These are phyloP conservation scores for Peribolospora baueri DNA, from an alignment of 768 basidiomycete genomes.

Conservation along the genomic window DNA sequence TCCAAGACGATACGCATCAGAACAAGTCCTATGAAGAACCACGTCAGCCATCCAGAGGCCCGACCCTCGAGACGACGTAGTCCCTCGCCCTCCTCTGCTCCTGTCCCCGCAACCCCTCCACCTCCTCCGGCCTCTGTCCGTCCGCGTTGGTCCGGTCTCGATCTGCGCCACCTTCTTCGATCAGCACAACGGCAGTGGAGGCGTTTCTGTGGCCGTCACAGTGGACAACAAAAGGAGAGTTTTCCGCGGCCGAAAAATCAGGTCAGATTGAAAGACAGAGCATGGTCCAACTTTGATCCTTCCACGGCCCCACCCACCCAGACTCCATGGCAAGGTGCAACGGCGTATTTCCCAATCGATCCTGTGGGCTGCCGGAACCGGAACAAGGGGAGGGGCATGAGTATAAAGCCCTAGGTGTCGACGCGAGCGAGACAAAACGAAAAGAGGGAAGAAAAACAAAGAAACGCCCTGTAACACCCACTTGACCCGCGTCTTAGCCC, in stretches of 20 bases:
- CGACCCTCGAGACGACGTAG: conserved; percentile 28
- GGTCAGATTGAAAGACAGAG: too few species aligned
- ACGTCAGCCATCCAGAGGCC: too few species aligned
- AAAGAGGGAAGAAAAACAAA: conserved; percentile 1
- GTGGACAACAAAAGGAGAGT: too few species aligned
- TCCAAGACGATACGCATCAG: too few species aligned
- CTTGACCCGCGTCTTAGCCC: conserved; percentile 32
- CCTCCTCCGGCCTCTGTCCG: conserved; percentile 57
- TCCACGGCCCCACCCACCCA: conserved; percentile 52
- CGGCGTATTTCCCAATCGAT: conserved; percentile 59
- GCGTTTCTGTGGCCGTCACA: too few species aligned
- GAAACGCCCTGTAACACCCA: conserved; percentile 27
- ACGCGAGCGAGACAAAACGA: not conserved
- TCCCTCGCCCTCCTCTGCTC: conserved; percentile 57
- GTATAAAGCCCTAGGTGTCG: not conserved
- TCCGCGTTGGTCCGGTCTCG: conserved; percentile 61
- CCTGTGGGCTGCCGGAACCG: not conserved
- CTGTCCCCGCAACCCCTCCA: conserved; percentile 64
- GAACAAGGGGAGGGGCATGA: too few species aligned
- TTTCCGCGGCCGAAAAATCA: too few species aligned
- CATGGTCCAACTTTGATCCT: too few species aligned
- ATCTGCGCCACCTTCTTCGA: conserved; percentile 76
- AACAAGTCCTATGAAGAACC: too few species aligned
- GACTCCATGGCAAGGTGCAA: conserved; percentile 94
- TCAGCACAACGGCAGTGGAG: conserved; percentile 44